Evolutionary conservation across 1,284 basidiomycete species (phyloP).

Genomic region (Ceratobasidium sp.): DNA sequence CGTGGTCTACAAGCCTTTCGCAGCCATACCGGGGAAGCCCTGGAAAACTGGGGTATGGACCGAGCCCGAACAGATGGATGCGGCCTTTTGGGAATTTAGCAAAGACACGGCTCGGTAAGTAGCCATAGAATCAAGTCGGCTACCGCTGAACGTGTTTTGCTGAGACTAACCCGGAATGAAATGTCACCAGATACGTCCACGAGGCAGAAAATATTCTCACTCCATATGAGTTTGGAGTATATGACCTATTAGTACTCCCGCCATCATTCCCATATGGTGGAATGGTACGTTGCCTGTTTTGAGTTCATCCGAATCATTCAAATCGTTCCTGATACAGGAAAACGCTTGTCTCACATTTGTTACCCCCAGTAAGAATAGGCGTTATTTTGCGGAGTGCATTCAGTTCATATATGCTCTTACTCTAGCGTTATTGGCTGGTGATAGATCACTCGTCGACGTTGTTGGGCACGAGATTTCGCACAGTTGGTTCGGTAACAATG

Average conservation of each 20-base stretch:
- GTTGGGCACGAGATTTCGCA: slow-evolving; percentile 65
- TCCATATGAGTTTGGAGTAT: slow-evolving; percentile 87
- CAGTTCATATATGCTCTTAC: slow-evolving; percentile 8
- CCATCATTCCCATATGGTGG: slow-evolving; percentile 94
- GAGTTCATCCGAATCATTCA: slow-evolving; percentile 43
- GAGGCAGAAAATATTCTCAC: slow-evolving; percentile 77
- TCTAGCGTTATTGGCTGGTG: slow-evolving; percentile 78
- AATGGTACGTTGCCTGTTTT: slow-evolving; percentile 62
- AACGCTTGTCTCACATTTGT: slow-evolving; percentile 86
- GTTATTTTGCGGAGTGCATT: background rate
- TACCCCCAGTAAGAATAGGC: slow-evolving; percentile 71
- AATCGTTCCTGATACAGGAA: slow-evolving; percentile 57
- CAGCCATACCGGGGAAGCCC: slow-evolving; percentile 62
- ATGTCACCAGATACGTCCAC: slow-evolving; percentile 67
- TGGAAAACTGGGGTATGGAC: slow-evolving; percentile 91
- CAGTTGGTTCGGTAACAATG: slow-evolving; percentile 48
- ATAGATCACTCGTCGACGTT: slow-evolving; percentile 85
- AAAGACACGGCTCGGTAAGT: slow-evolving; percentile 77
- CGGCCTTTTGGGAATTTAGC: slow-evolving; percentile 86
- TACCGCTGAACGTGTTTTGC: background rate
- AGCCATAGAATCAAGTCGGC: background rate
- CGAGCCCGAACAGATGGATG: slow-evolving; percentile 82
- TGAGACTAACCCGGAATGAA: background rate
- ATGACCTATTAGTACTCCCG: slow-evolving; percentile 91
- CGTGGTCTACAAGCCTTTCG: slow-evolving; percentile 75